A percentile compares a stretch with the other conserved stretches of the same genome.
phyloP scores from a whole-genome alignment of 2,329 filamentous ascomycete species.

The Chaetoscypha palmicola region DNA sequence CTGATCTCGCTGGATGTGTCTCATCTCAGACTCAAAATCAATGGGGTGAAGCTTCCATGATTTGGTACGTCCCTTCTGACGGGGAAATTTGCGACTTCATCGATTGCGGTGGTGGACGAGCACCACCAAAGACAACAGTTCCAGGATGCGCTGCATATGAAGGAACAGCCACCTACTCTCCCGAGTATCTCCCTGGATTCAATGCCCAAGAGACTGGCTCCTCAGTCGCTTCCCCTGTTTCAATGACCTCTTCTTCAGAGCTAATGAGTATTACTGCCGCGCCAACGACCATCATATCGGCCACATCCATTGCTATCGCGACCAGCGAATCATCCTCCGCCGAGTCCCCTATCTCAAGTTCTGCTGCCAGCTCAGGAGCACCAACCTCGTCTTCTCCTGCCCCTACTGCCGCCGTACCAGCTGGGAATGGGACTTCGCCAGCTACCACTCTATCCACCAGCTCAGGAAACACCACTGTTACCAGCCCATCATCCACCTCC shows the following conservation, averaged over 20 bases:
- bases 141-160: constrained; percentile 18
- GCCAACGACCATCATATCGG: constrained; percentile 3
- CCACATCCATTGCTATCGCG: neutral
- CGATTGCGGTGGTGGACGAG: constrained; percentile 20
- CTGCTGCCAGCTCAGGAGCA: neutral
- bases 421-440: neutral
- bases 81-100: constrained; percentile 19
- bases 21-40: constrained; percentile 1
- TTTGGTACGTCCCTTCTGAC: constrained; percentile 14
- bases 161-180: constrained; percentile 21
- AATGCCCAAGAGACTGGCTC: neutral
- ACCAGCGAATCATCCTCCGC: constrained; percentile 1
- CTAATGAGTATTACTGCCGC: neutral
- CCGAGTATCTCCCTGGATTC: constrained; percentile 4
- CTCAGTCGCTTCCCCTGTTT: constrained; percentile 2
- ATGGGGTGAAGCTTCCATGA: constrained; percentile 1
- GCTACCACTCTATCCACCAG: neutral
- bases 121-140: constrained; percentile 17
- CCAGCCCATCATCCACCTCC: neutral
- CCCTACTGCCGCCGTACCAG: neutral
- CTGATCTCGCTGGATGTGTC: constrained; percentile 6
- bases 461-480: neutral
- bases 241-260: constrained; percentile 4
- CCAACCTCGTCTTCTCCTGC: neutral
- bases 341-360: no score